Evolutionary conservation across 2,329 filamentous ascomycete genomes (phyloP), one percentile per base, ranked within the genome.

Genomic region (Hymenoscyphus fraxineus): DNA sequence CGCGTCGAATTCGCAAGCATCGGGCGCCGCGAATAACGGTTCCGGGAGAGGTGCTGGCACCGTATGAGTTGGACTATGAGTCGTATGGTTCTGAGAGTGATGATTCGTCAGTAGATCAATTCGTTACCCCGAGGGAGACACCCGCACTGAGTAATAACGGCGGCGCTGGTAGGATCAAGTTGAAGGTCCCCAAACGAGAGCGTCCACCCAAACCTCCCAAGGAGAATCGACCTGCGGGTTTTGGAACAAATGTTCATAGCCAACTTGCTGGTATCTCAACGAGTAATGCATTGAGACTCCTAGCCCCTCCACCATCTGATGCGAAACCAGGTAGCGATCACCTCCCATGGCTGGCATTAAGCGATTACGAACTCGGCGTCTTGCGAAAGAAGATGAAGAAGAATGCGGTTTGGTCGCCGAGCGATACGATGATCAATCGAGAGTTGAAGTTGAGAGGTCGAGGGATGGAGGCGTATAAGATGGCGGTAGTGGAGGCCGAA

Each of bases 331-430:
- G 86, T 35, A 86, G 85, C 63, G 71, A 79, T 2, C 83, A 88
- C 64, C 83, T 85, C 12, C 87, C 87, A 0, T 90, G 87, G 87
- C 78, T 89, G 31, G 85, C 86, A 70, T 80, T 90, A 44, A 89
- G 86, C 6, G 79, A 82, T 16, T 88, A 85, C 67, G 87, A 90
- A 73, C 79, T 90, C 58, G 87, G 86, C 0, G 84, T 87, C 67
- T 81, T 95, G 7, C 82, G 91, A 66, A 95, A 95, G 78, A 84
- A 89, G 19, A 95, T 95, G 91, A 95, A 95, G 83, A 95, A 95
- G 81, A 95, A 95, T 73, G 89, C 91, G 0, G 88, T 91, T 4
- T 95, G 91, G 91, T 88, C 86, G 2, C 91, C 91, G 0, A 93
- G 90, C 67, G 89, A 92, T 71, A 93, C 91, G 0, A 95, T 95